Evolutionary conservation across 495 filamentous ascomycete species (phyloP).

Genomic region (Penicillium antarcticum): DNA sequence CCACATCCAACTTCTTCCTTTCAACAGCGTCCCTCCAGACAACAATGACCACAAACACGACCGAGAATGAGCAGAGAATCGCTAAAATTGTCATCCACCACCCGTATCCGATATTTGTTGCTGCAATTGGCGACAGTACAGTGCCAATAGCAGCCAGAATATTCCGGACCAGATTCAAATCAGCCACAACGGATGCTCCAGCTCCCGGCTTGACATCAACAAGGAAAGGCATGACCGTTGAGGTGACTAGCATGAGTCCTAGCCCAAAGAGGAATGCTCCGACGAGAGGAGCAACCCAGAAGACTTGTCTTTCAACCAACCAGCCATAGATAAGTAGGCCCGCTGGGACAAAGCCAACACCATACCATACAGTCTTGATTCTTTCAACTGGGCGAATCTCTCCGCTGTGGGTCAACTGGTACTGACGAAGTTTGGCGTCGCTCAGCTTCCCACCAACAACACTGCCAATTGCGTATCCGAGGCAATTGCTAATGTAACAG

Average conservation of each 20-base stretch:
- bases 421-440: slow-evolving; percentile 1
- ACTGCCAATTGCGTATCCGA: slow-evolving; percentile 3
- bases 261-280: not conserved
- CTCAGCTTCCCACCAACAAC: slow-evolving; percentile 7
- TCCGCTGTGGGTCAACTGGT: slow-evolving; percentile 2
- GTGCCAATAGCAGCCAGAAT: not conserved
- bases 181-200: not conserved
- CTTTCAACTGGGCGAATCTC: slow-evolving; percentile 7
- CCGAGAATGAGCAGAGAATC: not conserved
- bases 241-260: not conserved
- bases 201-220: not conserved
- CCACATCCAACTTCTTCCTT: no score
- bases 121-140: not conserved
- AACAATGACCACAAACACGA: not conserved
- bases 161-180: not conserved
- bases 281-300: slow-evolving; percentile 8
- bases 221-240: not conserved
- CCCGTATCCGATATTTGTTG: not conserved
- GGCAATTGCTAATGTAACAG: slow-evolving; percentile 3
- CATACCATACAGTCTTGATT: slow-evolving; percentile 9
- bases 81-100: not conserved
- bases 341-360: slow-evolving; percentile 6
- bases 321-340: slow-evolving; percentile 13
- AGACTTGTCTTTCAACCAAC: slow-evolving; percentile 2
- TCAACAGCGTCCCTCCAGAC: not conserved